A percentile compares a stretch with the other conserved stretches of the same genome.
These are phyloP conservation scores for Ogataea trehalophila DNA, from an alignment of 805 yeast species.

Conservation along the genomic window DNA sequence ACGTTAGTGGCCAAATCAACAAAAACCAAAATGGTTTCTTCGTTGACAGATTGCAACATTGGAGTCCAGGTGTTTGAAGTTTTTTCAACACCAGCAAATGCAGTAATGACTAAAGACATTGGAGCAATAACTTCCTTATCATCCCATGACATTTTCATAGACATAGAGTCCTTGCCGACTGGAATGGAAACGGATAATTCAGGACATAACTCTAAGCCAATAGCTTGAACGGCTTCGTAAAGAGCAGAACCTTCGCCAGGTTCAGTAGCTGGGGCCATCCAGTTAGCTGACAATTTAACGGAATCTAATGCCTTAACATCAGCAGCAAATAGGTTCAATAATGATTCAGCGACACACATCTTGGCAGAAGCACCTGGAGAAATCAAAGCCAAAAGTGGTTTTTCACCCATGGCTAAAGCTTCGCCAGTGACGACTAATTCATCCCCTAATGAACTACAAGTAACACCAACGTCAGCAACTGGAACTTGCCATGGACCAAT, in stretches of 20 bases:
- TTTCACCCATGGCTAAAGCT: slow-evolving; percentile 96
- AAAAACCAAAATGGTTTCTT: slow-evolving; percentile 60
- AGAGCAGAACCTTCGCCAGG: slow-evolving; percentile 92
- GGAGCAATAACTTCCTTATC: slow-evolving; percentile 95
- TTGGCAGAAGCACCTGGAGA: slow-evolving; percentile 89
- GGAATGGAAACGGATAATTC: slow-evolving; percentile 89
- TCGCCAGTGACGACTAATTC: slow-evolving; percentile 78
- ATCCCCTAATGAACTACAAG: slow-evolving; percentile 84
- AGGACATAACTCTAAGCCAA: slow-evolving; percentile 92
- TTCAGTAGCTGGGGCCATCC: slow-evolving; percentile 98
- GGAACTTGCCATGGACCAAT: slow-evolving; percentile 99
- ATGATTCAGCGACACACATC: slow-evolving; percentile 92
- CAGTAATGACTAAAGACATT: slow-evolving; percentile 81
- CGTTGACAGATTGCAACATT: slow-evolving; percentile 46
- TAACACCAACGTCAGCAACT: slow-evolving; percentile 96
- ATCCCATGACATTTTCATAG: slow-evolving; percentile 98
- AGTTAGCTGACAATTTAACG: slow-evolving; percentile 89
- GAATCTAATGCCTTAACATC: slow-evolving; percentile 71
- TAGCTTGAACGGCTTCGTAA: slow-evolving; percentile 95
- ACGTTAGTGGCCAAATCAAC: slow-evolving; percentile 69
- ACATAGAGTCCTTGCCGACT: slow-evolving; percentile 98
- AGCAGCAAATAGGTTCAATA: slow-evolving; percentile 84
- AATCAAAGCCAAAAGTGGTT: slow-evolving; percentile 84
- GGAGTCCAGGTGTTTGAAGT: slow-evolving; percentile 97
- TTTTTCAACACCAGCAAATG: slow-evolving; percentile 81